Evolutionary conservation across 441 rosid species (phyloP).

Genomic region (Bocquillonia castaneifolia): DNA sequence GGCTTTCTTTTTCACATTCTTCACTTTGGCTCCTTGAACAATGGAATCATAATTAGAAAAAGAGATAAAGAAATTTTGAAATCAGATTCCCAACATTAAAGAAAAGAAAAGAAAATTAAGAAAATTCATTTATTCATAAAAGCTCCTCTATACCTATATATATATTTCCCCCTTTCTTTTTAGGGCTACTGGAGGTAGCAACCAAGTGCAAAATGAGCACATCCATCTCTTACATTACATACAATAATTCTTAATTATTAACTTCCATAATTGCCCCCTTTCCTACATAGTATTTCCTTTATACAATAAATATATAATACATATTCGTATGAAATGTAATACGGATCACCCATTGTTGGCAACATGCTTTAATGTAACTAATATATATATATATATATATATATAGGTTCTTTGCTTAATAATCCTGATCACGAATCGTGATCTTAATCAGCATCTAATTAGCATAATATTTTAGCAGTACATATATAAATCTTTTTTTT

Average conservation of each 20-base stretch:
- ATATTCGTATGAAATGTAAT: too few species aligned
- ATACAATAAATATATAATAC: too few species aligned
- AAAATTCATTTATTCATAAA: slow-evolving; percentile 24
- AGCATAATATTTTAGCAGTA: too few species aligned
- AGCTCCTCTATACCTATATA: slow-evolving; percentile 20
- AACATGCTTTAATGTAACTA: too few species aligned
- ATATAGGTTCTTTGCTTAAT: too few species aligned
- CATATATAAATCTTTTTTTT: too few species aligned
- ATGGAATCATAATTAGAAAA: slow-evolving; percentile 32
- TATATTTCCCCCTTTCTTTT: slow-evolving; percentile 10
- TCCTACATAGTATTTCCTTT: not conserved
- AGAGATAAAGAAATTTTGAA: slow-evolving; percentile 27
- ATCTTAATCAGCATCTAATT: too few species aligned
- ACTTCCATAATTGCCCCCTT: slow-evolving; percentile 19
- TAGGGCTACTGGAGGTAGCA: slow-evolving; percentile 25
- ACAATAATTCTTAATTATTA: not conserved
- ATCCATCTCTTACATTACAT: not conserved
- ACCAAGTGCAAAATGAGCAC: slow-evolving; percentile 7
- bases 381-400: too few species aligned
- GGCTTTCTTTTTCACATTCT: slow-evolving; percentile 38
- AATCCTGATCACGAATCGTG: too few species aligned
- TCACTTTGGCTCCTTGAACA: slow-evolving; percentile 36
- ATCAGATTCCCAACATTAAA: slow-evolving; percentile 26
- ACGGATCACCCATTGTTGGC: too few species aligned
- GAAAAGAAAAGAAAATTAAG: too few species aligned